Conservation (phyloP, 2,329 filamentous ascomycete species). For the Aspergillus latus region DNA sequence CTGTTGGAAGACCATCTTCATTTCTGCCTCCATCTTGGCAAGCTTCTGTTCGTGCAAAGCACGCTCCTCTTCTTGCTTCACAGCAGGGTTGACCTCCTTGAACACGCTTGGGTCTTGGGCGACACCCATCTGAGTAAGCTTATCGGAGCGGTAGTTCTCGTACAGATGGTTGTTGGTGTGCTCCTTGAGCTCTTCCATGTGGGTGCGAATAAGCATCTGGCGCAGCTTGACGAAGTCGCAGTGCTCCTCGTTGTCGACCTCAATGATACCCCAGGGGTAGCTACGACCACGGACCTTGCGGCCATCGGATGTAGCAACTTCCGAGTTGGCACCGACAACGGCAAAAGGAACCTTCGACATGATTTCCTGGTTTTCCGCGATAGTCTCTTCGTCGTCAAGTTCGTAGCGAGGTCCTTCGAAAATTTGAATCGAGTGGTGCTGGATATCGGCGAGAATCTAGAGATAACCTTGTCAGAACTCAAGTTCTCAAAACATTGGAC, state of each 20-base stretch:
- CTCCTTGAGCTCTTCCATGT: slow-evolving; percentile 99
- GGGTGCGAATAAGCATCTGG: slow-evolving; percentile 99
- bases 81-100: slow-evolving; percentile 99
- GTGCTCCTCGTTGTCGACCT: slow-evolving; percentile 99
- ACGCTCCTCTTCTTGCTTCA: slow-evolving; percentile 99
- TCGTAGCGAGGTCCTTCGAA: slow-evolving; percentile 98
- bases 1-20: slow-evolving; percentile 99
- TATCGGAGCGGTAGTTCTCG: slow-evolving; percentile 99
- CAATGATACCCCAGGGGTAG: slow-evolving; percentile 98
- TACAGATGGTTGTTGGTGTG: slow-evolving; percentile 99
- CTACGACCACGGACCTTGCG: slow-evolving; percentile 93
- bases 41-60: slow-evolving; percentile 98
- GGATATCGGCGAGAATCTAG: slow-evolving; percentile 94
- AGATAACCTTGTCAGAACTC: slow-evolving; percentile 25
- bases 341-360: slow-evolving; percentile 99
- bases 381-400: slow-evolving; percentile 98
- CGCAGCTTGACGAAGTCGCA: slow-evolving; percentile 99
- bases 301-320: slow-evolving; percentile 87
- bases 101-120: slow-evolving; percentile 98
- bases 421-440: slow-evolving; percentile 96
- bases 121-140: slow-evolving; percentile 97
- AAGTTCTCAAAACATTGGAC: background rate
- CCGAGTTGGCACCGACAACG: slow-evolving; percentile 93
- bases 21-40: slow-evolving; percentile 99
- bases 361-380: slow-evolving; percentile 99